Base-by-base conservation (phyloP, 75 land plant species). In the Pseudotsuga menziesii region DNA sequence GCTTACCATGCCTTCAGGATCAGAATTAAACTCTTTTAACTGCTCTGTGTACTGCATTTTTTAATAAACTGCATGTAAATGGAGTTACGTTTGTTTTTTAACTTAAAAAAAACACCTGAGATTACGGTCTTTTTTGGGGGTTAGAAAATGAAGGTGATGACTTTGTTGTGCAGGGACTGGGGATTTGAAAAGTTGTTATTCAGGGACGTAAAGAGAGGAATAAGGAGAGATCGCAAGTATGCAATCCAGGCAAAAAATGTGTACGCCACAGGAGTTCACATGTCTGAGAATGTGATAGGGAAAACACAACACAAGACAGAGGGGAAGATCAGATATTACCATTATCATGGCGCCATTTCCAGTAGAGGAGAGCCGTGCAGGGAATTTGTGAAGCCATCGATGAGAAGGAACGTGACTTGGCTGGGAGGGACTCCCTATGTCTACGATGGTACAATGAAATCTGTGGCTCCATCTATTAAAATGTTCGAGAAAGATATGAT, bases 121-220 rank as follows among this genome's bases (percentile, higher is more conserved):
- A n/a, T n/a, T n/a, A n/a, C n/a, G n/a, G n/a, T n/a, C 0, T 48
- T 48, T 9, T 48, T 48, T n/a, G n/a, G n/a, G 12, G 54, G 54
- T 48, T 48, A 9, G 54, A 48, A 60, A 60, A 0, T 23, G 2
- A 60, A 20, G 20, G 22, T 60, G 61, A 20, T 60, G 20, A 19
- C 7, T 60, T 20, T 36, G 52, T 1, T 12, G 36, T 61, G 73
- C 85, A 95, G 95, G 88, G 84, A 83, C 77, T 95, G 98, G 98
- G 93, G 90, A 58, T 82, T 95, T 25, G 98, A 95, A 85, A 95
- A 91, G 83, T 78, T 95, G 27, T 86, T 95, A 25, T 95, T 83
- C 78, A 80, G 62, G 61, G 91, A 89, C 54, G 88, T 87, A 57
- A 91, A 89, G 78, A 80, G 75, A 58, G 86, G 93, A 12, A 74